Base-by-base conservation (phyloP, 1,284 basidiomycete species). In the Cystobasidium slooffiae region DNA sequence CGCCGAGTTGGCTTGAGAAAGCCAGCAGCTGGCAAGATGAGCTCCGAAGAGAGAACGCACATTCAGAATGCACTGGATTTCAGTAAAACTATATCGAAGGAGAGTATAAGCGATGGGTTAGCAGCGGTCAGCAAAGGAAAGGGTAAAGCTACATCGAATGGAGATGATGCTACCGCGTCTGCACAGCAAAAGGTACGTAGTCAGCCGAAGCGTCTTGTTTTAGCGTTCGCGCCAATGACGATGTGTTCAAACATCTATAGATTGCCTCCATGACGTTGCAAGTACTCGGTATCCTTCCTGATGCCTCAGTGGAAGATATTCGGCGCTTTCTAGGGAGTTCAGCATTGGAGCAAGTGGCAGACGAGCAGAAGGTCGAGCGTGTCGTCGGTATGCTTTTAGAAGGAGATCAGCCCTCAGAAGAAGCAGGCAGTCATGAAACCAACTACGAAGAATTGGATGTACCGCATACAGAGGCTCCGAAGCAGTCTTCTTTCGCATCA, bases 371-470 rank as follows among this genome's bases (percentile, higher is more conserved):
- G 46, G 70, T 66, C 18, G 70, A 73, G 22, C 62, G 63, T 10
- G 51, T 59, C 3, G 59, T 73, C 9, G 22, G 49, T n/a, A 73
- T 65, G 63, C 37, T 73, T 6, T 46, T 73, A 16, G 70, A 73
- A 51, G 62, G 62, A 12, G 41, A 66, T 6, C 43, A 22, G 14
- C 22, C 44, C 3, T 7, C 47, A 39, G 39, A 8, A 53, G 24
- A 53, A 18, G 14, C 10, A 18, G 16, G 6, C 7, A n/a, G 39
- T 31, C 51, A 44, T 18, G 51, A 31, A 5, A 1, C 0, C n/a
- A 20, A 43, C 18, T 9, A 10, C 18, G 7, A 6, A 6, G 44
- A n/a, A 12, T 37, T 18, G 24, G 31, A 49, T 6, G 20, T 14
- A 20, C 5, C 24, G 44, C 41, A 22, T 16, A 5, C 20, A 20